Conservation (phyloP, 352 stramenopile species). For the Pythium folliculosum region DNA sequence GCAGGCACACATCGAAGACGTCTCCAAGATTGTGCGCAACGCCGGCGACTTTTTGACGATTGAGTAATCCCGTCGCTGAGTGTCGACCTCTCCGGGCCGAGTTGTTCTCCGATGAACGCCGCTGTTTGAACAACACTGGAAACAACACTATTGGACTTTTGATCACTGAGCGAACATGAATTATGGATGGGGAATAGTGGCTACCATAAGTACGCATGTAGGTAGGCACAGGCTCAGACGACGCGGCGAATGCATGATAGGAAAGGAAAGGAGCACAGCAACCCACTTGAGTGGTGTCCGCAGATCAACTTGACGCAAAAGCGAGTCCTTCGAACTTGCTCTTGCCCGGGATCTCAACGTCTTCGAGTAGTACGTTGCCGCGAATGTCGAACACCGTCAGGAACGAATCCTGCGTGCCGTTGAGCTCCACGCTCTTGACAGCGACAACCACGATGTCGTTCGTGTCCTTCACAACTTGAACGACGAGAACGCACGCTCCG, state of each 20-base stretch:
- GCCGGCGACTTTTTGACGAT: conserved; percentile 37
- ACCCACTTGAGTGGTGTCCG: no score
- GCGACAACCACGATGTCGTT: conserved; percentile 89
- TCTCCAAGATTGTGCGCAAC: conserved; percentile 35
- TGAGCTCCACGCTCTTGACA: conserved; percentile 92
- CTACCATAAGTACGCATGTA: no score
- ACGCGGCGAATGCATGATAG: no score
- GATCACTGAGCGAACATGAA: no score
- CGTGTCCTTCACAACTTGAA: conserved; percentile 91
- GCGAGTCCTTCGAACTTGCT: conserved; percentile 93
- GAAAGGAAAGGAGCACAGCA: no score
- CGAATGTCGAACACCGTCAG: conserved; percentile 91
- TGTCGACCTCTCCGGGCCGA: no score
- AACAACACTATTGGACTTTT: no score
- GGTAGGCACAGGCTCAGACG: no score
- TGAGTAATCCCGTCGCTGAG: neutral
- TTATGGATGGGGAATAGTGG: no score
- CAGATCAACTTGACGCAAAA: conserved; percentile 80
- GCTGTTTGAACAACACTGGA: no score
- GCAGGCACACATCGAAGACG: conserved; percentile 44
- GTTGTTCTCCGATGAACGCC: neutral
- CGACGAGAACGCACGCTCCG: conserved; percentile 89
- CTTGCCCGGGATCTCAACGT: conserved; percentile 84
- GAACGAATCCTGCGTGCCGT: conserved; percentile 89
- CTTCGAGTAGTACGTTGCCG: conserved; percentile 84